Percentiles rank a stretch among this genome's conserved stretches.
These are phyloP conservation scores for Globisporangium viniferum DNA, from an alignment of 352 stramenopile genomes.

Conservation along the genomic window DNA sequence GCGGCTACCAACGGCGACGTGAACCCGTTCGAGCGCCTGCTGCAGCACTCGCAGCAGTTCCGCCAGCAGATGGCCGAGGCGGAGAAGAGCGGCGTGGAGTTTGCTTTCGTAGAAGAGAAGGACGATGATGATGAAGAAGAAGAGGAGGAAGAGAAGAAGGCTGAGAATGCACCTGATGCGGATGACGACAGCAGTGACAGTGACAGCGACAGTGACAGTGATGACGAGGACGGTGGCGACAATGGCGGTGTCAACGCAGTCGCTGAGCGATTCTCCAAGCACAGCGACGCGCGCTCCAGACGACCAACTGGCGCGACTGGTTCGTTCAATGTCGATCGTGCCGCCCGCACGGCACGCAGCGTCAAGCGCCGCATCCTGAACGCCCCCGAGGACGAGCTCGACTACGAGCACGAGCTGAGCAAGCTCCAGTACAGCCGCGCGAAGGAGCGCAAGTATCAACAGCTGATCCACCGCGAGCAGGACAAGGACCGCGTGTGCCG, in stretches of 20 bases:
- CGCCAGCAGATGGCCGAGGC: slow-evolving; percentile 28
- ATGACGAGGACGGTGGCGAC: slow-evolving; percentile 15
- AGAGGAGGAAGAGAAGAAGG: slow-evolving; percentile 13
- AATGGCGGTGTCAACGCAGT: not conserved
- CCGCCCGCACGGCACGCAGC: slow-evolving; percentile 6
- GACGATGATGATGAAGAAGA: slow-evolving; percentile 15
- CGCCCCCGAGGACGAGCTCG: slow-evolving; percentile 38
- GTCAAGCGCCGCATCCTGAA: slow-evolving; percentile 24
- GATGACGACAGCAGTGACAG: slow-evolving; percentile 14
- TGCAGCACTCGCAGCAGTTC: slow-evolving; percentile 70
- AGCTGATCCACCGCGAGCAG: slow-evolving; percentile 49
- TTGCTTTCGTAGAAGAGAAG: slow-evolving; percentile 11
- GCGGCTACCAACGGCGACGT: slow-evolving; percentile 24
- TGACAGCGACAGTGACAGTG: slow-evolving; percentile 7
- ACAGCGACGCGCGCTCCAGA: not conserved
- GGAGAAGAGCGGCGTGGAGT: slow-evolving; percentile 17
- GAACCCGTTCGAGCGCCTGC: slow-evolving; percentile 61
- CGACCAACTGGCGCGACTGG: slow-evolving; percentile 3
- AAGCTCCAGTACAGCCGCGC: slow-evolving; percentile 32
- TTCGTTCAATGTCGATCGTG: slow-evolving; percentile 6
- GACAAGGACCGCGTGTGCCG: slow-evolving; percentile 64
- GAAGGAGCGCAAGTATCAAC: slow-evolving; percentile 61
- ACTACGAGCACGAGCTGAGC: slow-evolving; percentile 75
- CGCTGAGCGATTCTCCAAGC: not conserved
- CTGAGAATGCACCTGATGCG: slow-evolving; percentile 11